Base-by-base conservation (phyloP, 306 rosid species). In the Cicer yamashitae region DNA sequence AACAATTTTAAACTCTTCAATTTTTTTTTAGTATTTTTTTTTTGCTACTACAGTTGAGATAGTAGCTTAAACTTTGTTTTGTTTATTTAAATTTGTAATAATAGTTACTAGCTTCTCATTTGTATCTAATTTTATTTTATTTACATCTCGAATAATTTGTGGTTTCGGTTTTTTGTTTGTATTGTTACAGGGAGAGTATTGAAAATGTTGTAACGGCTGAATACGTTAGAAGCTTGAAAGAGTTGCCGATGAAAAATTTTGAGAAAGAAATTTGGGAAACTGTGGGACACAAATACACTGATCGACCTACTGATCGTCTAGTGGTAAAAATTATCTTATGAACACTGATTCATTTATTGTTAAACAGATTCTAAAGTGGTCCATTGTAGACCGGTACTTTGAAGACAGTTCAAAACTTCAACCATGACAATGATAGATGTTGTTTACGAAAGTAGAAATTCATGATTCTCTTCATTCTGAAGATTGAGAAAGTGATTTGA, bases 211-310 rank as follows among this genome's bases (percentile, higher is more conserved):
- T 77, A n/a, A 6, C 58, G 6, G 81, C 82, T 0, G 90, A 87
- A 0, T 50, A 64, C 22, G 87, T 93, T 34, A 74, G 67, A 63
- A 84, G 62, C 7, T 41, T 85, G 63, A 87, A 86, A 40, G 56
- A 77, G 40, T 80, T 88, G 59, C 69, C 85, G 0, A 91, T 89
- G 91, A 34, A 5, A 10, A 17, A 0, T 10, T 91, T 89, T 37
- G 97, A 93, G 83, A 37, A 7, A 20, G 63, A 3, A 70, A 52
- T 86, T 20, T 91, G 98, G 98, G 64, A 77, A 17, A 56, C 5
- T 52, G 47, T 89, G 46, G 96, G 93, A 6, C 14, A 15, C 12
- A 8, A 38, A 0, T 20, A 10, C 59, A 15, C 56, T 6, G 2
- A 18, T 3, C 8, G 2, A 38, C 6, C 37, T 54, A 38, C 5